These are phyloP conservation scores for Podospora fimiseda DNA, from an alignment of 495 filamentous ascomycete species.

Conservation along the genomic window DNA sequence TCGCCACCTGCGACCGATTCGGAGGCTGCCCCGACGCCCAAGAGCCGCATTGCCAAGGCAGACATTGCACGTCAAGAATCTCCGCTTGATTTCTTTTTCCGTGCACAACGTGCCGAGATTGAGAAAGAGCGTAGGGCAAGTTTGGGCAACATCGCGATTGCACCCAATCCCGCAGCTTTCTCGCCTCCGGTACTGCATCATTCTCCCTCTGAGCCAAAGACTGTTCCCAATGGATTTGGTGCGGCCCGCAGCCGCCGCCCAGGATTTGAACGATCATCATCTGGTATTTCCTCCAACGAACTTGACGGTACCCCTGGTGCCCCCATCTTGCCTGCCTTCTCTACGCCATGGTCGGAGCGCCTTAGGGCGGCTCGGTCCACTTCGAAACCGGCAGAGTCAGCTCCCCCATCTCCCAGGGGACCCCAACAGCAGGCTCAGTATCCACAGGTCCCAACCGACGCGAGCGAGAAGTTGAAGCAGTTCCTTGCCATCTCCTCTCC, in stretches of 20 bases:
- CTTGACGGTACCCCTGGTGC: conserved; percentile 51
- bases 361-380: conserved; percentile 48
- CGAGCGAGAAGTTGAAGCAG: conserved; percentile 27
- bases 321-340: conserved; percentile 57
- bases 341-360: conserved; percentile 59
- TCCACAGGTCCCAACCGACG: conserved; percentile 12
- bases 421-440: conserved; percentile 5
- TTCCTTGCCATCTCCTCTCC: conserved; percentile 23
- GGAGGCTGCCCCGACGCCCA: conserved; percentile 37
- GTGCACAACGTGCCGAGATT: conserved; percentile 71
- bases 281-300: conserved; percentile 60
- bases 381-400: conserved; percentile 18
- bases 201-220: conserved; percentile 32
- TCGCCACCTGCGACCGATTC: conserved; percentile 37
- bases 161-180: conserved; percentile 23
- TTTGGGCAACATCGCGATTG: conserved; percentile 26
- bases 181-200: conserved; percentile 28
- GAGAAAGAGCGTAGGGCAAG: conserved; percentile 50
- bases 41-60: conserved; percentile 16
- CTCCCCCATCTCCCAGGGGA: not conserved
- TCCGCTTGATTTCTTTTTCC: conserved; percentile 83
- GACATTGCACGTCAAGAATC: conserved; percentile 51
- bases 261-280: conserved; percentile 29
- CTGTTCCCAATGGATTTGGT: conserved; percentile 24
- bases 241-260: conserved; percentile 23